phyloP scores from a whole-genome alignment of 2,329 filamentous ascomycete genomes.

The Salinomyces thailandicus region DNA sequence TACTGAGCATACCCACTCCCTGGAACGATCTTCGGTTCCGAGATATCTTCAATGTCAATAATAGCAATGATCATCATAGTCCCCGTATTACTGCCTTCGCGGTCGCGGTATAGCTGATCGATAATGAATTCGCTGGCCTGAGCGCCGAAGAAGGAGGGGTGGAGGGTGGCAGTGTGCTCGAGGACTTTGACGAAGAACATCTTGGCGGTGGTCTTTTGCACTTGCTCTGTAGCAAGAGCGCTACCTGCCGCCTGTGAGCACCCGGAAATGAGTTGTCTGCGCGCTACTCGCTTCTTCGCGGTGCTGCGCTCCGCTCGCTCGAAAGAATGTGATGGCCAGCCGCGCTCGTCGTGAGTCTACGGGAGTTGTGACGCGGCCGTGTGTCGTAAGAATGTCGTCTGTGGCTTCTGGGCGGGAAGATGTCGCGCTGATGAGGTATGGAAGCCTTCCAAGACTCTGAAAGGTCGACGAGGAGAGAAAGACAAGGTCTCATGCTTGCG shows the following conservation, averaged over 20 bases:
- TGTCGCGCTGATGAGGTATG: constrained; percentile 3
- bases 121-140: constrained; percentile 89
- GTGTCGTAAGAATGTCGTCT: background rate
- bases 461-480: constrained; percentile 13
- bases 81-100: constrained; percentile 89
- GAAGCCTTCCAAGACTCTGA: constrained; percentile 15
- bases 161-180: constrained; percentile 86
- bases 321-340: constrained; percentile 1
- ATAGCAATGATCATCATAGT: constrained; percentile 97
- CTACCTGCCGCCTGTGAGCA: too few relatives aligned
- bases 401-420: background rate
- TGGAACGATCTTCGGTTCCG: constrained; percentile 73
- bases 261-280: too few relatives aligned
- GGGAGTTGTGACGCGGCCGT: background rate
- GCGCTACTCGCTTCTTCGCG: background rate
- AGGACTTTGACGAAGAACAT: constrained; percentile 99
- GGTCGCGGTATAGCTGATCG: constrained; percentile 78
- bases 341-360: background rate
- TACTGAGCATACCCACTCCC: constrained; percentile 89
- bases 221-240: too few relatives aligned
- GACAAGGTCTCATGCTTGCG: background rate
- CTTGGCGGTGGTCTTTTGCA: constrained; percentile 3
- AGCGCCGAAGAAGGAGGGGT: constrained; percentile 92
- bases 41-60: constrained; percentile 92
- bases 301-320: background rate